These are phyloP conservation scores for Plasmodium cynomolgi DNA, from an alignment of 169 alveolate species.

Conservation along the genomic window DNA sequence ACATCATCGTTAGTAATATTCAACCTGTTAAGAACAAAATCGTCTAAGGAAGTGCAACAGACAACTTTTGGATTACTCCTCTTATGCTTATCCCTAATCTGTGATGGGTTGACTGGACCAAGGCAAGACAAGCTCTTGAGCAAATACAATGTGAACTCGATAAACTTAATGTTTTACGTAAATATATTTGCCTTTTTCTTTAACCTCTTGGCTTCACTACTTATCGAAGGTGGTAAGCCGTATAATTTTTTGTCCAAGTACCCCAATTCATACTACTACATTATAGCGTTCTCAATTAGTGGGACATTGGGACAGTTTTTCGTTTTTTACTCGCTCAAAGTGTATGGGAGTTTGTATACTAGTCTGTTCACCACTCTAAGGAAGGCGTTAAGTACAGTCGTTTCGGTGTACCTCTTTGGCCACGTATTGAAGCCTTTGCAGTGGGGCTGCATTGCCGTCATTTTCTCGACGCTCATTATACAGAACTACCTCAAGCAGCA, in stretches of 20 bases:
- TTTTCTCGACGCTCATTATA: slow-evolving; percentile 84
- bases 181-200: slow-evolving; percentile 86
- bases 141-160: slow-evolving; percentile 85
- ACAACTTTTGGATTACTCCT: slow-evolving; percentile 87
- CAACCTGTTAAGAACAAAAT: slow-evolving; percentile 82
- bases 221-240: slow-evolving; percentile 89
- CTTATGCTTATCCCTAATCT: slow-evolving; percentile 87
- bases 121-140: slow-evolving; percentile 90
- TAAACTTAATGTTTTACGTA: slow-evolving; percentile 87
- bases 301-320: slow-evolving; percentile 92
- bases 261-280: slow-evolving; percentile 76
- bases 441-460: slow-evolving; percentile 88
- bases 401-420: slow-evolving; percentile 88
- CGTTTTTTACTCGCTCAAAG: slow-evolving; percentile 87
- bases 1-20: slow-evolving; percentile 88
- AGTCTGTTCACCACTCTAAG: slow-evolving; percentile 91
- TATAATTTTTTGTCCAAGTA: slow-evolving; percentile 74
- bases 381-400: slow-evolving; percentile 89
- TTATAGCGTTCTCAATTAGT: slow-evolving; percentile 83
- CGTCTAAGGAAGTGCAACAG: slow-evolving; percentile 76
- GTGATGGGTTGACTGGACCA: slow-evolving; percentile 94
- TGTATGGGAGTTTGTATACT: slow-evolving; percentile 91
- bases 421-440: slow-evolving; percentile 87
- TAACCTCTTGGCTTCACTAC: slow-evolving; percentile 77
- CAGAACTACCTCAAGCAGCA: slow-evolving; percentile 82